Conservation (phyloP, 176 grass and related monocot genomes). For the bread wheat (Triticum aestivum) region IWGSC_CS_RefSeq_v2.1 NC_057799.1:438510196-438510695, state of each 20-base stretch:
- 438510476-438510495: slow-evolving; percentile 85
- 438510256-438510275: slow-evolving; percentile 71
- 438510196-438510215: slow-evolving; percentile 33
- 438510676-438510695: slow-evolving; percentile 85
- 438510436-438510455: slow-evolving; percentile 66
- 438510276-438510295: slow-evolving; percentile 74
- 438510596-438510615: slow-evolving; percentile 88
- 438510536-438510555: slow-evolving; percentile 92
- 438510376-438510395: slow-evolving; percentile 88
- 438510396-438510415: slow-evolving; percentile 82
- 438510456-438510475: slow-evolving; percentile 81
- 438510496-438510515: slow-evolving; percentile 60
- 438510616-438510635: slow-evolving; percentile 80
- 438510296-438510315: slow-evolving; percentile 85
- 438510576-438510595: slow-evolving; percentile 88
- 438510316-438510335: slow-evolving; percentile 81
- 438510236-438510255: slow-evolving; percentile 45
- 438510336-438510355: slow-evolving; percentile 62
- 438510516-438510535: slow-evolving; percentile 72
- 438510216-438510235: slow-evolving; percentile 37
- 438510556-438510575: slow-evolving; percentile 95
- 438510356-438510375: slow-evolving; percentile 78
- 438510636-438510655: slow-evolving; percentile 90
- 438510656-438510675: slow-evolving; percentile 98
- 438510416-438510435: slow-evolving; percentile 76